These are phyloP conservation scores for Acacia pycnantha DNA, from an alignment of 331 rosid species.

Conservation along the genomic window DNA sequence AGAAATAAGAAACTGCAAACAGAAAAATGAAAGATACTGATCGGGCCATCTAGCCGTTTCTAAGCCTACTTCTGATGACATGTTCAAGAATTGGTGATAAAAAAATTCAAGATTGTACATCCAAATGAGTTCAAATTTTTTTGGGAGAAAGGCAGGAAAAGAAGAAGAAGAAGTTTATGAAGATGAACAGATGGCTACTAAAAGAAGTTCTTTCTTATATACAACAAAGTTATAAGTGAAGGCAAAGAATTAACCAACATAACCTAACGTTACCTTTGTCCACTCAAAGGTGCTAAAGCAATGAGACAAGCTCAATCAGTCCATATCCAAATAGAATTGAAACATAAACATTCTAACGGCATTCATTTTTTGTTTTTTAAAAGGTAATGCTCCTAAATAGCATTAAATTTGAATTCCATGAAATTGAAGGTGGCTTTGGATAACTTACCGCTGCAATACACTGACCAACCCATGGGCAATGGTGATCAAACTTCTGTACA, in stretches of 20 bases:
- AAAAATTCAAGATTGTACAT: not conserved
- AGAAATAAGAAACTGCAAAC: not conserved
- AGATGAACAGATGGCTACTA: not conserved
- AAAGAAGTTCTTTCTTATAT: not conserved
- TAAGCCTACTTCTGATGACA: not conserved
- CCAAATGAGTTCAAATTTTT: not conserved
- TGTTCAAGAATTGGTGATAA: not conserved
- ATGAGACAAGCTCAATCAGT: not conserved
- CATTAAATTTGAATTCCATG: slow-evolving; percentile 1
- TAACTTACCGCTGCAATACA: slow-evolving; percentile 73
- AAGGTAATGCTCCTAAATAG: not conserved
- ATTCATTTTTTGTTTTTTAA: not conserved
- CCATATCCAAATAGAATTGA: not conserved
- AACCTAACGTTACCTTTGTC: not conserved
- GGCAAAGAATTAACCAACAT: not conserved
- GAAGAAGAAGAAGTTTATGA: not conserved
- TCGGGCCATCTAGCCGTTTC: not conserved
- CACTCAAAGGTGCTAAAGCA: not conserved
- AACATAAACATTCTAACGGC: not conserved
- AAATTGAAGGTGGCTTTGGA: not conserved
- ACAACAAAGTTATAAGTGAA: not conserved
- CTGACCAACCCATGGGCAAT: slow-evolving; percentile 92
- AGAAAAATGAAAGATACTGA: not conserved
- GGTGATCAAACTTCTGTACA: slow-evolving; percentile 83
- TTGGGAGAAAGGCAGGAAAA: not conserved